Conservation (phyloP, 768 basidiomycete genomes). For the Pulveroboletus sp. region DNA sequence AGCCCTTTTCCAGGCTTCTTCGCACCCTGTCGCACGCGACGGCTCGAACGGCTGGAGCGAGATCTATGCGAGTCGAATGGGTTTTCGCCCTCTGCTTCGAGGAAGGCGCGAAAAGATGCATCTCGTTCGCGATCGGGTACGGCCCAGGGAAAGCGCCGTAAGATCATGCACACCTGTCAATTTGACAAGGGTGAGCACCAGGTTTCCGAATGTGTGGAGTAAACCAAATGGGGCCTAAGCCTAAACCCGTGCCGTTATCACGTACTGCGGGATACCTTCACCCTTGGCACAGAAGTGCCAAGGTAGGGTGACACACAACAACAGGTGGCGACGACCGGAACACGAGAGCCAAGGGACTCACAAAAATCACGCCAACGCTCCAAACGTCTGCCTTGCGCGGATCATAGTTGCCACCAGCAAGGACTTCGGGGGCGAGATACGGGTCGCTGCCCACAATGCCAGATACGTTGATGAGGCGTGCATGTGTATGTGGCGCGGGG, state of each 20-base stretch:
- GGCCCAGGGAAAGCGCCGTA: slow-evolving; percentile 98
- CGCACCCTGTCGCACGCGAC: slow-evolving; percentile 1
- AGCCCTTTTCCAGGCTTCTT: slow-evolving; percentile 4
- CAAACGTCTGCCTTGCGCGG: slow-evolving; percentile 98
- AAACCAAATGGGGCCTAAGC: slow-evolving; percentile 1
- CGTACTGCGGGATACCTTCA: not conserved
- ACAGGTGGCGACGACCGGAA: not conserved
- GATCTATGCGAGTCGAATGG: slow-evolving; percentile 32
- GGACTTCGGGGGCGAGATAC: slow-evolving; percentile 96
- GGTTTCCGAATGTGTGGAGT: slow-evolving; percentile 4
- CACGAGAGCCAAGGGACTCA: slow-evolving; percentile 34
- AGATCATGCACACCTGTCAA: slow-evolving; percentile 73
- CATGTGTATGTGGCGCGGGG: slow-evolving; percentile 38
- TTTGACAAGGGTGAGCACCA: slow-evolving; percentile 7
- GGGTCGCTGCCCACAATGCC: slow-evolving; percentile 97
- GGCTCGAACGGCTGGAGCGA: slow-evolving; percentile 10
- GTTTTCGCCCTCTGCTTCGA: slow-evolving; percentile 86
- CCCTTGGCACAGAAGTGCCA: too few relatives aligned
- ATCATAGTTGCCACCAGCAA: slow-evolving; percentile 77
- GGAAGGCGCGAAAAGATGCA: slow-evolving; percentile 85
- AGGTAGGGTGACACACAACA: not conserved
- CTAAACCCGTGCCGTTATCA: slow-evolving; percentile 2
- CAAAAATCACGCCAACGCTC: slow-evolving; percentile 97
- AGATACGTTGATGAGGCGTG: slow-evolving; percentile 53
- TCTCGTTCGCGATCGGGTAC: slow-evolving; percentile 94